Evolutionary conservation across 140 eudicot genomes (phyloP), one percentile per base, ranked within the genome.

Genomic region (Bidens hawaiensis): DNA sequence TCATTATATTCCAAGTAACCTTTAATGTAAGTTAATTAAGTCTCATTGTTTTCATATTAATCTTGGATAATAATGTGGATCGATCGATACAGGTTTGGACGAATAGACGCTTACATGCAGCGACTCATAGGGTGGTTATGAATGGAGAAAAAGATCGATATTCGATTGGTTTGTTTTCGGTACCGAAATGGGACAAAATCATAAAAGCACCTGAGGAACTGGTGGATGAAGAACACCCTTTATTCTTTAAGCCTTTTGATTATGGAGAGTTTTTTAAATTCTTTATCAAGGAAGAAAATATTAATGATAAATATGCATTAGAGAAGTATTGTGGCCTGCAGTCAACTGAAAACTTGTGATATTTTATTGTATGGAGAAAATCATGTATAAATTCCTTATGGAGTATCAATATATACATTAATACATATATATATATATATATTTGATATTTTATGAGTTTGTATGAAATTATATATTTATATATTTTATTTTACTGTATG

Each of bases 91-190:
- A 68, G 80, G 76, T 34, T 53, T 75, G 76, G 76, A 75, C 76
- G 18, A 69, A 68, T 9, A 69, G 71, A 4, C 54, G 79, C 5
- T 41, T 74, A 59, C 75, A 59, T 51, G 65, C 79, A 30, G 64
- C 70, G 5, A 68, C 54, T 36, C 79, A 74, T 23, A 74, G 70
- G 60, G 79, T 74, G 75, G 75, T 68, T 51, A 21, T 67, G 79
- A 60, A 68, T 13, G 65, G 65, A 67, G 50, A 38, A 0, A 28
- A 68, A 60, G 69, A 67, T 13, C 30, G 79, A 53, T 74, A 16
- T 50, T 25, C 70, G 0, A 19, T 74, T 30, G 79, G 79, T 40
- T 23, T 67, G 1, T 74, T 74, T 52, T 68, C 75, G 17, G 68
- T 67, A 2, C 79, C 79, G 1, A 74, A 74, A 48, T 52, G 54